Conservation (phyloP, 495 filamentous ascomycete genomes). For the Penicillium coprophilum region DNA sequence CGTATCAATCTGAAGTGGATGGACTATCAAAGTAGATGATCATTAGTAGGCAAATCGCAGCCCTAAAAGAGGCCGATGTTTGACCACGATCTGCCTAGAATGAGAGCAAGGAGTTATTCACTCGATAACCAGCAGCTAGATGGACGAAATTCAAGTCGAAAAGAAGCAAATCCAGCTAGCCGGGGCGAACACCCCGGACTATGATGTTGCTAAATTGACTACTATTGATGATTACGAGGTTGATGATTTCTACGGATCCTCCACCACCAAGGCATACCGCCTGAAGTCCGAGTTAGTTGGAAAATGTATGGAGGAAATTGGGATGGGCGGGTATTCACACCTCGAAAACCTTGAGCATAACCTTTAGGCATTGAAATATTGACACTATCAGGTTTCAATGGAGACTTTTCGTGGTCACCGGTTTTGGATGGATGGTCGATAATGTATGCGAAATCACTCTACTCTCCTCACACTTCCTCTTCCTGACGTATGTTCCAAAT, state of each 20-base stretch:
- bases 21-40: background rate
- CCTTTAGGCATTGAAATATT: background rate
- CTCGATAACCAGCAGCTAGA: conserved; percentile 1
- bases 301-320: conserved; percentile 35
- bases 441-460: conserved; percentile 20
- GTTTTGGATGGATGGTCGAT: conserved; percentile 40
- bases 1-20: background rate
- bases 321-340: conserved; percentile 32
- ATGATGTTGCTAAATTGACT: conserved; percentile 23
- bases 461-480: background rate
- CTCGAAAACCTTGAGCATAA: background rate
- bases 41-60: background rate
- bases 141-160: conserved; percentile 24
- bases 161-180: background rate
- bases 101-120: background rate
- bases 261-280: conserved; percentile 33
- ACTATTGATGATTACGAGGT: conserved; percentile 25
- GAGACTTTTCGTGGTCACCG: conserved; percentile 35
- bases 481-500: background rate
- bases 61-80: background rate
- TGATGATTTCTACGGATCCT: conserved; percentile 34
- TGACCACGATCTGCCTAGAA: background rate
- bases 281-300: conserved; percentile 37
- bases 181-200: background rate
- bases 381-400: conserved; percentile 32